Conservation (phyloP, 179 eudicot genomes). For the Patellifolia procumbens region DNA sequence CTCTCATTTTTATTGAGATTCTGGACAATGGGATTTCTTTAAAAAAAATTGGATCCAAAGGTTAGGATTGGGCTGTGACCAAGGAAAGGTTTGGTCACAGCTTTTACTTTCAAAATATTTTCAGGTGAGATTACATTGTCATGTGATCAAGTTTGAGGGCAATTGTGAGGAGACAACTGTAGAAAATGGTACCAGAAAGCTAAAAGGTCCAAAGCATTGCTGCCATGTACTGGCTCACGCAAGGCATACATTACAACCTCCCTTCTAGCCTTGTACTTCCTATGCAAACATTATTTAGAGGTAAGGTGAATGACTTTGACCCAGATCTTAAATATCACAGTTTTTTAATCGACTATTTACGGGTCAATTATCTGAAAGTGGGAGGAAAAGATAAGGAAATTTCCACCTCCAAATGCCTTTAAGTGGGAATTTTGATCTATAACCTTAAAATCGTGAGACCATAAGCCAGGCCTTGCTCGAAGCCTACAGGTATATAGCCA, state of each 20-base stretch:
- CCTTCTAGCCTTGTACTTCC: too few relatives aligned
- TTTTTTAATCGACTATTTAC: too few relatives aligned
- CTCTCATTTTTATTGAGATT: not conserved
- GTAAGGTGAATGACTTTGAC: too few relatives aligned
- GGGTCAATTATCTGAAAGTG: too few relatives aligned
- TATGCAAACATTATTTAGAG: too few relatives aligned
- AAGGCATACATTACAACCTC: not conserved
- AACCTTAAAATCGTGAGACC: too few relatives aligned
- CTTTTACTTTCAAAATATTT: not conserved
- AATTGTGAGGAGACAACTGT: conserved; percentile 17
- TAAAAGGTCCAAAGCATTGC: conserved; percentile 8
- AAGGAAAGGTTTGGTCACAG: conserved; percentile 18
- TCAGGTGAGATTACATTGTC: not conserved
- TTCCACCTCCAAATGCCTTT: too few relatives aligned
- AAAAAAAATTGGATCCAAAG: conserved; percentile 7
- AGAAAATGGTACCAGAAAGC: not conserved
- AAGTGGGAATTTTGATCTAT: too few relatives aligned
- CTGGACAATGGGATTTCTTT: not conserved
- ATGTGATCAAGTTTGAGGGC: conserved; percentile 18
- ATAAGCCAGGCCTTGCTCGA: too few relatives aligned
- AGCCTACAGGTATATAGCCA: too few relatives aligned
- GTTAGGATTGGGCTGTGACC: conserved; percentile 23
- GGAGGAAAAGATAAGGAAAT: too few relatives aligned
- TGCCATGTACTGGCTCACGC: conserved; percentile 16
- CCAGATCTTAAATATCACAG: too few relatives aligned